These are phyloP conservation scores for Naganishia sp. DNA, from an alignment of 1,284 basidiomycete species.

Conservation along the genomic window DNA sequence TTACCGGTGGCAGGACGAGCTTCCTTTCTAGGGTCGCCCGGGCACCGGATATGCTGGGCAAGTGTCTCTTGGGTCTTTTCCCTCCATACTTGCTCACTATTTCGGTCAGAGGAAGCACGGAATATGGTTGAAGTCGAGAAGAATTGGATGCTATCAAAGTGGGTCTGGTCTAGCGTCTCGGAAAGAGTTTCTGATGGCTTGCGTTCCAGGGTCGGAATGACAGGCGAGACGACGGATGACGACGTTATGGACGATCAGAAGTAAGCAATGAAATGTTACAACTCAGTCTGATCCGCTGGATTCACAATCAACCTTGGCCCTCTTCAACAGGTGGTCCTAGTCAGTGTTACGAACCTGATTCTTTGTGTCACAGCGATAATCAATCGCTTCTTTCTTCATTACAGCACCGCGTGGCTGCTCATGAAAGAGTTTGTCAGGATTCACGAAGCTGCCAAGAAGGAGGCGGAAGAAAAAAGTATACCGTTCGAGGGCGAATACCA, in stretches of 20 bases:
- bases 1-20: conserved; percentile 74
- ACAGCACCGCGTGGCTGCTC: conserved; percentile 71
- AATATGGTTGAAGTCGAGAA: conserved; percentile 70
- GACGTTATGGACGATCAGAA: conserved; percentile 79
- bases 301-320: not conserved
- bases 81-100: conserved; percentile 9
- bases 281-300: not conserved
- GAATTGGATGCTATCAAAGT: conserved; percentile 68
- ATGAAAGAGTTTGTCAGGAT: conserved; percentile 64
- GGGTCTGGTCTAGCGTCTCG: conserved; percentile 19
- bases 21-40: conserved; percentile 68
- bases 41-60: conserved; percentile 61
- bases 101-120: conserved; percentile 59
- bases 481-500: conserved; percentile 39
- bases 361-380: not conserved
- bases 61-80: conserved; percentile 17
- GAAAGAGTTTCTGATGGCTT: not conserved
- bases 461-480: conserved; percentile 30
- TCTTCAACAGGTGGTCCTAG: conserved; percentile 30
- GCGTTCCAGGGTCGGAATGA: conserved; percentile 59
- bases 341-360: not conserved
- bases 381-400: conserved; percentile 11
- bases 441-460: conserved; percentile 18
- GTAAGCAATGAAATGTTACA: conserved; percentile 5
- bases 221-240: conserved; percentile 71